phyloP scores from a whole-genome alignment of 2,329 filamentous ascomycete genomes.

The Pestalotiopsis fici region DNA sequence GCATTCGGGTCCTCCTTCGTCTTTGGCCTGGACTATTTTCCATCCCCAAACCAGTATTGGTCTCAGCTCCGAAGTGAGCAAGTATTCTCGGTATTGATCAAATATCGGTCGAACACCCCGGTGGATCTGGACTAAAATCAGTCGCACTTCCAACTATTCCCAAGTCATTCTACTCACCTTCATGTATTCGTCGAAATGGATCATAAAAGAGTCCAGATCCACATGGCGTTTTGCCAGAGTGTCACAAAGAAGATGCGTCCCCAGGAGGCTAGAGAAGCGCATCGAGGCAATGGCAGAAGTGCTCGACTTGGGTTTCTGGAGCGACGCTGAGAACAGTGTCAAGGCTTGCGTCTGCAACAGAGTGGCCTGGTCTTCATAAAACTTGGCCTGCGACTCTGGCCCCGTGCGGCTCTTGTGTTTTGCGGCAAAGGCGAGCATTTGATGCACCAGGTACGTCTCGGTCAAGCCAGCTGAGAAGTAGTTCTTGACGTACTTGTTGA shows the following conservation, averaged over 20 bases:
- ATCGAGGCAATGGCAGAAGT: neutral
- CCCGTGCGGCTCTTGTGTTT: neutral
- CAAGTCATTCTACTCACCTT: neutral
- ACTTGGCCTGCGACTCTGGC: neutral
- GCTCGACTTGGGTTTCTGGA: neutral
- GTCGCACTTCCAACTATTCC: neutral
- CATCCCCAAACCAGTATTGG: slow-evolving; percentile 5
- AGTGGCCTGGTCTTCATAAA: slow-evolving; percentile 1
- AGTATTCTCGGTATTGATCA: neutral
- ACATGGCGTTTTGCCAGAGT: neutral
- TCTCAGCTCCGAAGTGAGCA: neutral
- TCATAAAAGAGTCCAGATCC: neutral
- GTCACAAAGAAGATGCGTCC: slow-evolving; percentile 5
- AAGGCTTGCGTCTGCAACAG: neutral
- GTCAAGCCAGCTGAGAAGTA: neutral
- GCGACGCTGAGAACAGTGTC: neutral
- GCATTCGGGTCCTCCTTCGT: slow-evolving; percentile 1
- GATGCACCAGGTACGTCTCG: slow-evolving; percentile 4
- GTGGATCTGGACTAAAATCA: neutral
- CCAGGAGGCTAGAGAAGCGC: slow-evolving; percentile 7
- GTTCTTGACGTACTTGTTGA: neutral
- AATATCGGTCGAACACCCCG: slow-evolving; percentile 6
- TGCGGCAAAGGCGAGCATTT: slow-evolving; percentile 8
- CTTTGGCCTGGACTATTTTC: neutral
- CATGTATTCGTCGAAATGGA: neutral